Conservation (phyloP, 345 rosid genomes). For the Melaleuca quinquenervia region DNA sequence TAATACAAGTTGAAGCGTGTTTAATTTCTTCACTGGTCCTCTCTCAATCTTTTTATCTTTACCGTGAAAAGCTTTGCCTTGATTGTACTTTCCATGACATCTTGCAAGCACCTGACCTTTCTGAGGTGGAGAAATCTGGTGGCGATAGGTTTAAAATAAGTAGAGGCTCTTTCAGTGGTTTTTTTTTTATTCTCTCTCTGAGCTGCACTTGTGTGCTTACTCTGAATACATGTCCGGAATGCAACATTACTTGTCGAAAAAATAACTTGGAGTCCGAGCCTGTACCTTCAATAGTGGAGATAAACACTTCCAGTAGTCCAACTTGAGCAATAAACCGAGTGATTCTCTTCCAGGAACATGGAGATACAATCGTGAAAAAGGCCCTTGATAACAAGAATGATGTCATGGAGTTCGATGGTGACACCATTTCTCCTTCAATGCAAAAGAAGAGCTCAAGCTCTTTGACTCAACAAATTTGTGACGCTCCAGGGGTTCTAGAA, state of each 20-base stretch:
- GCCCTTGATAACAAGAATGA: accelerated
- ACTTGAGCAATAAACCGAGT: accelerated
- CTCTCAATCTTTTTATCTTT: neutral
- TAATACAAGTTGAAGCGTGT: accelerated
- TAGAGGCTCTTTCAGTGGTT: neutral
- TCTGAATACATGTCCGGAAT: neutral
- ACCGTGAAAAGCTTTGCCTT: neutral
- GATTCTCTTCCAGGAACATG: neutral
- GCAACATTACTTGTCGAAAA: neutral
- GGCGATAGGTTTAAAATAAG: neutral
- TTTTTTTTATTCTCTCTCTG: neutral
- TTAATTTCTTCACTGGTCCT: neutral
- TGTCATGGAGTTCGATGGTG: neutral
- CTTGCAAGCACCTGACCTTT: neutral
- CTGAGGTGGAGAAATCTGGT: neutral
- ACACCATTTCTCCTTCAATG: neutral
- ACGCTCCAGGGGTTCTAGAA: neutral
- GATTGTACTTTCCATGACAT: neutral
- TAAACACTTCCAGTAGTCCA: neutral
- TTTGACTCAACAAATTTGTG: neutral
- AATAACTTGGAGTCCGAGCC: neutral
- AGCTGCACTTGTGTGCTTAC: accelerated
- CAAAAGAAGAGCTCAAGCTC: neutral
- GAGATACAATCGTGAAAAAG: neutral
- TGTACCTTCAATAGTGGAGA: neutral